Percentiles rank a stretch among this genome's conserved stretches.
phyloP scores from a whole-genome alignment of 192 early-diverging fungal genomes.

The Linnemannia zychae region DNA sequence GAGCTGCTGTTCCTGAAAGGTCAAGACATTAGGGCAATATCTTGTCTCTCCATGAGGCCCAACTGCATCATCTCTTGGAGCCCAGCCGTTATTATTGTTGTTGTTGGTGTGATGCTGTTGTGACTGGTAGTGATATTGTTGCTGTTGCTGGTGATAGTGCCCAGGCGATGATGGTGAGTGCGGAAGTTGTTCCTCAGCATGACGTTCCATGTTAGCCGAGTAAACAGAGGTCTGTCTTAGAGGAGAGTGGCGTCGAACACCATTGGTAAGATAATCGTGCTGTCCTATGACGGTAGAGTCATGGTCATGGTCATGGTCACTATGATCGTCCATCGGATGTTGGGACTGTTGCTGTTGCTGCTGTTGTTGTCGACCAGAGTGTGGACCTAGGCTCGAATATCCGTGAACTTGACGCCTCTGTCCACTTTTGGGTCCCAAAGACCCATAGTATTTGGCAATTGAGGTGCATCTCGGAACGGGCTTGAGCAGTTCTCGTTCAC shows the following conservation, averaged over 20 bases:
- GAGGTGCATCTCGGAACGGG: conserved; percentile 46
- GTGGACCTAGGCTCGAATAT: conserved; percentile 33
- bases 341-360: background rate
- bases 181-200: background rate
- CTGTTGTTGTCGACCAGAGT: conserved; percentile 24
- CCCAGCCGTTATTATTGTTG: conserved; percentile 8
- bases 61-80: conserved; percentile 22
- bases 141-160: background rate
- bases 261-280: conserved; percentile 19
- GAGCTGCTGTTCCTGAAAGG: conserved; percentile 48
- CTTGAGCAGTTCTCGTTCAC: conserved; percentile 50
- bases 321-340: conserved; percentile 23
- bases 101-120: conserved; percentile 5
- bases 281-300: conserved; percentile 13
- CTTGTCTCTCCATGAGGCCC: conserved; percentile 40
- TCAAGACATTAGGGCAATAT: conserved; percentile 18
- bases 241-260: conserved; percentile 39
- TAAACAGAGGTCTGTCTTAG: conserved; percentile 23
- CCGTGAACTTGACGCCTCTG: conserved; percentile 13
- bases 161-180: background rate
- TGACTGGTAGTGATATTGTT: background rate
- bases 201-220: background rate
- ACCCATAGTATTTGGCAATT: conserved; percentile 51
- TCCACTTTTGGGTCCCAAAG: conserved; percentile 14
- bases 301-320: conserved; percentile 5